Percentiles rank a stretch among this genome's conserved stretches.
Conservation (phyloP, 176 grass and related monocot genomes). For the Elymus sibiricus region DNA sequence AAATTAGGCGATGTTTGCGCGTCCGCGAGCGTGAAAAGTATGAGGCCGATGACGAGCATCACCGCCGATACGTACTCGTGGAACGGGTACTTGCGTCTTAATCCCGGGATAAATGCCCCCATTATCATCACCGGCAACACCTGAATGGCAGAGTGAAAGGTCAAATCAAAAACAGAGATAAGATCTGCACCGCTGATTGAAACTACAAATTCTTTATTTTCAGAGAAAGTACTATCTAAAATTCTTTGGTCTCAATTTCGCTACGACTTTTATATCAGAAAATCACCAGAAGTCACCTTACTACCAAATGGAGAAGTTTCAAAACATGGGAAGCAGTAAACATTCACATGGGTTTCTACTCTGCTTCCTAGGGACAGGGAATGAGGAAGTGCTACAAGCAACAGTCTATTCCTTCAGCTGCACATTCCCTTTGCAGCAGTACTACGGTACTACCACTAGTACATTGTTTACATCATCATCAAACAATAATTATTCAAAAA, state of each 20-base stretch:
- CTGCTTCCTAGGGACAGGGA: neutral
- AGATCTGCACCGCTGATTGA: neutral
- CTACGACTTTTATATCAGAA: neutral
- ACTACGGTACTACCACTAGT: neutral
- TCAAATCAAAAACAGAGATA: neutral
- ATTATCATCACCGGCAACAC: conserved; percentile 93
- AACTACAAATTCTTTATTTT: too few relatives aligned
- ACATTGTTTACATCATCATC: neutral
- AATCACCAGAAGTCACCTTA: neutral
- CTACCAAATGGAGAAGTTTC: neutral
- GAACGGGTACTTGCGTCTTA: conserved; percentile 68
- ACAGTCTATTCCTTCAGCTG: neutral
- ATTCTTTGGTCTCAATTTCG: neutral
- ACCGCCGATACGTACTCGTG: conserved; percentile 81
- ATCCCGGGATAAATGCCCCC: conserved; percentile 88
- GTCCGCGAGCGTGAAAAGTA: conserved; percentile 83
- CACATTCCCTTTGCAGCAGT: neutral
- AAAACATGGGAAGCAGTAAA: neutral
- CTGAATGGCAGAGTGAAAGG: conserved; percentile 15
- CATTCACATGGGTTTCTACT: neutral
- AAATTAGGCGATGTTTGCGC: conserved; percentile 90
- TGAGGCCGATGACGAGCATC: conserved; percentile 75
- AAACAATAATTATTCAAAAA: neutral
- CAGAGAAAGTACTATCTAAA: neutral
- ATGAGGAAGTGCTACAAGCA: neutral